Percentiles rank a stretch among this genome's conserved stretches.
phyloP scores from a whole-genome alignment of 2,329 filamentous ascomycete species.

The Aureobasidium sp. region DNA sequence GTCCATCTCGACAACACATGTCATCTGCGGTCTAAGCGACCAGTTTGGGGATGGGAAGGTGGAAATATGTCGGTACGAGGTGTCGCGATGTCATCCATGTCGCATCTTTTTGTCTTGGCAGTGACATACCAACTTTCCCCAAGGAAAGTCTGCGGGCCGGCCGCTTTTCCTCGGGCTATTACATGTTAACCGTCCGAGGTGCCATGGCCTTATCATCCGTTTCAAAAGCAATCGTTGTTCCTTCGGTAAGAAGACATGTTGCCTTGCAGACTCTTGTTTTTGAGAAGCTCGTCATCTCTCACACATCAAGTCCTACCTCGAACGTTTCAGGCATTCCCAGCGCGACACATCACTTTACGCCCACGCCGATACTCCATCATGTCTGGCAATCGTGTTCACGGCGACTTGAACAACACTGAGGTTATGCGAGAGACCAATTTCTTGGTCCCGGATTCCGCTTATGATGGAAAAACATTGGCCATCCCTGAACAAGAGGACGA shows the following conservation, averaged over 20 bases:
- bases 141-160: too few relatives aligned
- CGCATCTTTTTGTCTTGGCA: neutral
- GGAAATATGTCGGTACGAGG: neutral
- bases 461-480: conserved; percentile 29
- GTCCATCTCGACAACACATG: neutral
- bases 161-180: neutral
- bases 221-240: neutral
- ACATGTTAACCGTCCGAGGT: neutral
- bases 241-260: neutral
- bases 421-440: conserved; percentile 15
- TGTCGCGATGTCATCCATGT: neutral
- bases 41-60: neutral
- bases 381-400: conserved; percentile 6
- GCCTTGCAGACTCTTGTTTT: neutral
- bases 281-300: neutral
- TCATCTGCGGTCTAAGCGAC: neutral
- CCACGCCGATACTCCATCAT: conserved; percentile 1
- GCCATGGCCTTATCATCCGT: neutral
- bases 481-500: conserved; percentile 42
- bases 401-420: conserved; percentile 21
- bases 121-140: neutral
- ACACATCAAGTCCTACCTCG: neutral
- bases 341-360: neutral
- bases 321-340: neutral
- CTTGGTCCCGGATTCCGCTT: conserved; percentile 15